A percentile compares a stretch with the other conserved stretches of the same genome.
These are phyloP conservation scores for Fusarium irregulare DNA, from an alignment of 2,329 filamentous ascomycete genomes.

Conservation along the genomic window DNA sequence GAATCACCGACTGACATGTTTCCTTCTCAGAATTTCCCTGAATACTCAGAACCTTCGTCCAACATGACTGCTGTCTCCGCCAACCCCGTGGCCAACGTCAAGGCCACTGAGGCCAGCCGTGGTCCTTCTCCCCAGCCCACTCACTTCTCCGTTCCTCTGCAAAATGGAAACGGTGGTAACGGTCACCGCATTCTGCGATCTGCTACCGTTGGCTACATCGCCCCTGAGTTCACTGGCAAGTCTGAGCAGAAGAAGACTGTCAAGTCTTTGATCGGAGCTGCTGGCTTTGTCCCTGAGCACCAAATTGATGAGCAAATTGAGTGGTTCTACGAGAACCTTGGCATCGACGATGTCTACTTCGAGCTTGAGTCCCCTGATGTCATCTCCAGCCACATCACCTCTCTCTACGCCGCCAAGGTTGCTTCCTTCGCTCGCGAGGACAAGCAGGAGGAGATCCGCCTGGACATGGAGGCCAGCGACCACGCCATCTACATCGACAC, in stretches of 20 bases:
- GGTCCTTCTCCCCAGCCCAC: conserved; percentile 89
- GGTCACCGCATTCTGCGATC: conserved; percentile 83
- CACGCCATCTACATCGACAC: conserved; percentile 99
- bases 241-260: conserved; percentile 90
- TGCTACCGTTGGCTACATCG: conserved; percentile 92
- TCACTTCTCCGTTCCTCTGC: conserved; percentile 77
- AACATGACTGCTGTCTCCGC: conserved; percentile 52
- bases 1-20: conserved; percentile 56
- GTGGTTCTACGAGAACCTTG: conserved; percentile 98
- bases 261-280: conserved; percentile 80
- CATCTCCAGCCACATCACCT: conserved; percentile 94
- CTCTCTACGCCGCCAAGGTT: conserved; percentile 95
- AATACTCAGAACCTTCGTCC: conserved; percentile 55
- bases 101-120: conserved; percentile 59
- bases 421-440: conserved; percentile 93
- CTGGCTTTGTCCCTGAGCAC: conserved; percentile 85
- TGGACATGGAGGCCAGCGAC: conserved; percentile 94
- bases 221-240: conserved; percentile 94
- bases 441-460: conserved; percentile 90
- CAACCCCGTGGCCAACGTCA: conserved; percentile 57
- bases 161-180: conserved; percentile 62
- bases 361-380: conserved; percentile 86
- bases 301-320: conserved; percentile 87
- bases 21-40: conserved; percentile 57
- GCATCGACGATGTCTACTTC: conserved; percentile 99